A percentile compares a stretch with the other conserved stretches of the same genome.
phyloP scores from a whole-genome alignment of 441 rosid genomes.

The Euphorbia celastroides region DNA sequence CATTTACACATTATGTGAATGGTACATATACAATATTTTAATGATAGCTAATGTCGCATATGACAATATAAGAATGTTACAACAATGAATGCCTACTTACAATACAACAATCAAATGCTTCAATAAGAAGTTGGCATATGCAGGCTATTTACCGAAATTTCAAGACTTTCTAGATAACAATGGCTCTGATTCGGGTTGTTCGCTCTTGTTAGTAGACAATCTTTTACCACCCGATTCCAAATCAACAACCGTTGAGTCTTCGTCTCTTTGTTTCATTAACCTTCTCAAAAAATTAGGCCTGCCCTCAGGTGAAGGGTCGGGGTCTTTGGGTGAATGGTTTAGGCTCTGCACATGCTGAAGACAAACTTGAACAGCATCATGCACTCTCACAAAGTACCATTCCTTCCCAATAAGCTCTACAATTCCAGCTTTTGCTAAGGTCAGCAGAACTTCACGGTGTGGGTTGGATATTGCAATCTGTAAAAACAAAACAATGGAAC shows the following conservation, averaged over 20 bases:
- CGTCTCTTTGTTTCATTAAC: constrained; percentile 33
- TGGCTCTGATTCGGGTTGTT: constrained; percentile 50
- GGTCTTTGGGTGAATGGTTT: constrained; percentile 24
- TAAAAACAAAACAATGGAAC: constrained; percentile 11
- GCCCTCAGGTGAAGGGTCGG: constrained; percentile 28
- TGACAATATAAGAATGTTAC: constrained; percentile 3
- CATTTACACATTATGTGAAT: not conserved
- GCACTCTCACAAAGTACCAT: constrained; percentile 92
- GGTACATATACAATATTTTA: not conserved
- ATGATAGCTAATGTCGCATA: not conserved
- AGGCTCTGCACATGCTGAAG: constrained; percentile 70
- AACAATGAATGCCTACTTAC: constrained; percentile 6
- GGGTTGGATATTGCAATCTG: constrained; percentile 92
- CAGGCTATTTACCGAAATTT: not conserved
- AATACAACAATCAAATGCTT: constrained; percentile 18
- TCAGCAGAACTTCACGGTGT: constrained; percentile 66
- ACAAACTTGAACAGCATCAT: constrained; percentile 95
- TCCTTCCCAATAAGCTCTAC: constrained; percentile 87
- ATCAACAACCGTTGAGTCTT: constrained; percentile 34
- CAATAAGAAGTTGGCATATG: constrained; percentile 18
- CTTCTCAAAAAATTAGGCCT: constrained; percentile 42
- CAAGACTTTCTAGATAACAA: constrained; percentile 38
- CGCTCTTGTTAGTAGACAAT: constrained; percentile 8
- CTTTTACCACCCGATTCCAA: constrained; percentile 46
- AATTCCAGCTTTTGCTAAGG: constrained; percentile 65